Base-by-base conservation (phyloP, 257 asterid genomes). In the Solanum clarkiae region DNA sequence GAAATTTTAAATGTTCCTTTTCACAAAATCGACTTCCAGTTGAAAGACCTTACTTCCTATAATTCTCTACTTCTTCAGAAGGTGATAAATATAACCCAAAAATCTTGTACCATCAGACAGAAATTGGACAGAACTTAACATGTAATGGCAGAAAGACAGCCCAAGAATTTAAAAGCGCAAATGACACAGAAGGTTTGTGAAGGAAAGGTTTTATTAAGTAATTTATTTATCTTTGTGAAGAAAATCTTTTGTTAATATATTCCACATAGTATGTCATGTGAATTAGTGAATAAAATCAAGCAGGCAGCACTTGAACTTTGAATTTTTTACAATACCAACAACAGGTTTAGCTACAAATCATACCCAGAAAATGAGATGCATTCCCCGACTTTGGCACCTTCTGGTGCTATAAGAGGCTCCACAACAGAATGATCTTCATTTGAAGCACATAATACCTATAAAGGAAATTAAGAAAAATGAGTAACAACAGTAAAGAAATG, bases 361-460 rank as follows among this genome's bases (percentile, higher is more conserved):
- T 93, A 96, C 99, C 98, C 98, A 8, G 92, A 86, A 91, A 94
- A 96, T 81, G 91, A 72, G 81, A 94, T 91, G 82, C 85, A 86
- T 86, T 96, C 99, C 89, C 99, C 99, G 85, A 88, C 75, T 87
- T 91, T 91, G 80, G 98, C 98, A 86, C 97, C 98, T 80, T 90
- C 93, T 20, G 99, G 99, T 86, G 95, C 95, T 32, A 87, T 80
- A 54, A 96, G 87, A 84, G 99, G 99, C 92, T 96, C 98, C 83
- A 96, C 98, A 59, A 87, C 86, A 15, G 97, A 89, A 87, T 96
- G 98, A 69, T 96, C 99, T 83, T 91, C 86, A 92, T 86, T 93
- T 45, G 99, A 94, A 89, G 98, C 98, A 89, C 99, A 96, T 74
- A 96, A 83, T 62, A 96, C 99, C 99, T 96, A 91, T 32, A 85